Conservation (phyloP, 2,329 filamentous ascomycete genomes). For the Neurospora sp. region DNA sequence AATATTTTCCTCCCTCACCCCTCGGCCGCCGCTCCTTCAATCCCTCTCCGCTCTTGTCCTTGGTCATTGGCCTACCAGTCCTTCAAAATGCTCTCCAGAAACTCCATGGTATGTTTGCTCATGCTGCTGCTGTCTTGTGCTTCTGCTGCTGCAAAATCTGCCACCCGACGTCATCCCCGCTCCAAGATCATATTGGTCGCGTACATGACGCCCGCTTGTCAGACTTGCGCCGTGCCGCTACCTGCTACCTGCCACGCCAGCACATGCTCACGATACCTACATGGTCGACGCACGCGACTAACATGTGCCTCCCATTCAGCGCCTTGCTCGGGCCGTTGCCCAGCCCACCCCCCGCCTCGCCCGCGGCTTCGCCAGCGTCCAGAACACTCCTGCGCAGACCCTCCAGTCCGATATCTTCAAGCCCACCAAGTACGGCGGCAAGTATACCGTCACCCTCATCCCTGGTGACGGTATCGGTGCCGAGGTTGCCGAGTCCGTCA, state of each 20-base stretch:
- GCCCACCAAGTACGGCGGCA: slow-evolving; percentile 96
- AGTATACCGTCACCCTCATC: slow-evolving; percentile 98
- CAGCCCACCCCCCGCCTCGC: slow-evolving; percentile 31
- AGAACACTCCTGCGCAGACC: slow-evolving; percentile 53
- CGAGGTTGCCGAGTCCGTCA: slow-evolving; percentile 95
- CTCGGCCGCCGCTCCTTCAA: slow-evolving; percentile 2
- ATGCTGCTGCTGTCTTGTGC: neutral
- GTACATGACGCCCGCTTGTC: slow-evolving; percentile 1
- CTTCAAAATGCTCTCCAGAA: slow-evolving; percentile 48
- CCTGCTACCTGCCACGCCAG: neutral
- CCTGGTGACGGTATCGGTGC: slow-evolving; percentile 98
- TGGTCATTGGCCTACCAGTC: slow-evolving; percentile 13
- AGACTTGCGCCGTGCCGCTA: slow-evolving; percentile 1
- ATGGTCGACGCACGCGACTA: slow-evolving; percentile 18
- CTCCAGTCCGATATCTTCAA: slow-evolving; percentile 96
- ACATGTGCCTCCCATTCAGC: slow-evolving; percentile 25
- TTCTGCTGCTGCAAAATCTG: neutral
- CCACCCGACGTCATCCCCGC: neutral
- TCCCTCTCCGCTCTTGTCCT: slow-evolving; percentile 1
- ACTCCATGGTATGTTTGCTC: slow-evolving; percentile 47
- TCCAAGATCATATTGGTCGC: neutral
- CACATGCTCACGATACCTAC: slow-evolving; percentile 1
- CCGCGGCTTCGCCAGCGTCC: slow-evolving; percentile 67
- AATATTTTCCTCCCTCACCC: slow-evolving; percentile 1
- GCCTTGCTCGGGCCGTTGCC: slow-evolving; percentile 41